Percentiles rank a stretch among this genome's conserved stretches.
These are phyloP conservation scores for Mucor lusitanicus DNA, from an alignment of 371 early-diverging fungal genomes.

Conservation along the genomic window DNA sequence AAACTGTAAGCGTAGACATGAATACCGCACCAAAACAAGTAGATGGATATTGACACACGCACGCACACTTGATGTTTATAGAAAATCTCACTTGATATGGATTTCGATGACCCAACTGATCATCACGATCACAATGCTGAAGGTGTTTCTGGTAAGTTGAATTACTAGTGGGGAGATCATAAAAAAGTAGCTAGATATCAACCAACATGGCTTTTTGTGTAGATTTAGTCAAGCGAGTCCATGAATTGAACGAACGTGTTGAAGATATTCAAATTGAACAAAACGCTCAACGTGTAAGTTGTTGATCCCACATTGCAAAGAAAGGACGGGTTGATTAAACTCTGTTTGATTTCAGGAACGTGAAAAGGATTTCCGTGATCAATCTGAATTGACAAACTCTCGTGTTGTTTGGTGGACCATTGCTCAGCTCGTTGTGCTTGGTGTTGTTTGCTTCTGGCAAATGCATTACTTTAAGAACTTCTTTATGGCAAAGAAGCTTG, in stretches of 20 bases:
- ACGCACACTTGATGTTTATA: slow-evolving; percentile 33
- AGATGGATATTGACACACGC: background rate
- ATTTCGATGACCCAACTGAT: slow-evolving; percentile 71
- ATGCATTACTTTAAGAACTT: slow-evolving; percentile 88
- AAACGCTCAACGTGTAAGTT: slow-evolving; percentile 82
- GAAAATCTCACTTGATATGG: slow-evolving; percentile 73
- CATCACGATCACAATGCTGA: slow-evolving; percentile 61
- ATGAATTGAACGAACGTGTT: slow-evolving; percentile 82
- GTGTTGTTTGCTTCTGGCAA: slow-evolving; percentile 89
- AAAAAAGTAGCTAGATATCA: background rate
- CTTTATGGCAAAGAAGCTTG: slow-evolving; percentile 94
- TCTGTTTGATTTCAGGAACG: slow-evolving; percentile 59
- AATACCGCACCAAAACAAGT: background rate
- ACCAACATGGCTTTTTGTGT: background rate
- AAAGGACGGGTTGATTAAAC: background rate
- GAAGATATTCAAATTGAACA: slow-evolving; percentile 88
- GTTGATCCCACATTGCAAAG: background rate
- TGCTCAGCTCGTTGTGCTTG: slow-evolving; percentile 80
- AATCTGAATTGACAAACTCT: slow-evolving; percentile 81
- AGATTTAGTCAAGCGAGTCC: slow-evolving; percentile 74
- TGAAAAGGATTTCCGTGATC: slow-evolving; percentile 88
- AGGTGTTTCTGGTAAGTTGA: slow-evolving; percentile 54
- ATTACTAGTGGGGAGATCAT: too few species aligned
- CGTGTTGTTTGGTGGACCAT: slow-evolving; percentile 90
- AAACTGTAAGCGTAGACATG: slow-evolving; percentile 43